Conservation (phyloP, 1,284 basidiomycete species). For the Rhodotorula sp. region DNA sequence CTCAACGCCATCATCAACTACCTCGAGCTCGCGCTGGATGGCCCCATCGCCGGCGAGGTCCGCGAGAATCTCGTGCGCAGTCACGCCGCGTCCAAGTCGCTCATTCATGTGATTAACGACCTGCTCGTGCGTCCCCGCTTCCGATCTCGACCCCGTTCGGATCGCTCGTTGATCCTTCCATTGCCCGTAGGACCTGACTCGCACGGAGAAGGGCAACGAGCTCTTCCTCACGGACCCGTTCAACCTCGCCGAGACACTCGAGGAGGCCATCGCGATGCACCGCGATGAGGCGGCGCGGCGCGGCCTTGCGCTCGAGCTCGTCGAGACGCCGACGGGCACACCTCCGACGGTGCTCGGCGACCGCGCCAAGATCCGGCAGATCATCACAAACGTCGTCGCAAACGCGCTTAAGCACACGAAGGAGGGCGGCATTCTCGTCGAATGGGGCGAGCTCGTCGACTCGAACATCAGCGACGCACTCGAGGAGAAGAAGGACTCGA, state of each 20-base stretch:
- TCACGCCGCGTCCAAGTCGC: conserved; percentile 67
- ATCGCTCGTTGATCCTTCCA: background rate
- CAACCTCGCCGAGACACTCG: conserved; percentile 67
- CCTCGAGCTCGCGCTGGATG: conserved; percentile 80
- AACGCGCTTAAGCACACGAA: conserved; percentile 82
- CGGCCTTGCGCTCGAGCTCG: conserved; percentile 65
- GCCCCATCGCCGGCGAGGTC: conserved; percentile 73
- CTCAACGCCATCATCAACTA: conserved; percentile 79
- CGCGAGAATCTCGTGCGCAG: conserved; percentile 75
- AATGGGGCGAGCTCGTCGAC: conserved; percentile 45
- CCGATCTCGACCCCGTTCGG: background rate
- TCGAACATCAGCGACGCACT: conserved; percentile 33
- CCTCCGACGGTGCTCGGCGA: conserved; percentile 49
- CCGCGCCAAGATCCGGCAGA: conserved; percentile 68
- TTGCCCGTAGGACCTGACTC: conserved; percentile 66
- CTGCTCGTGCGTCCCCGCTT: conserved; percentile 59
- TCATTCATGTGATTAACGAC: conserved; percentile 81
- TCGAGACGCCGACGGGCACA: conserved; percentile 43
- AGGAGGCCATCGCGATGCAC: conserved; percentile 64
- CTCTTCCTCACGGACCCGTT: conserved; percentile 82
- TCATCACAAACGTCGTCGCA: conserved; percentile 78
- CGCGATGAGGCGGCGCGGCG: conserved; percentile 70
- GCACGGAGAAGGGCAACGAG: conserved; percentile 76
- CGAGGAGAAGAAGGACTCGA: conserved; percentile 49
- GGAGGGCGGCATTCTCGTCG: conserved; percentile 55